Conservation (phyloP, 805 yeast genomes). For the Maudiozyma serrabonitensis region DNA sequence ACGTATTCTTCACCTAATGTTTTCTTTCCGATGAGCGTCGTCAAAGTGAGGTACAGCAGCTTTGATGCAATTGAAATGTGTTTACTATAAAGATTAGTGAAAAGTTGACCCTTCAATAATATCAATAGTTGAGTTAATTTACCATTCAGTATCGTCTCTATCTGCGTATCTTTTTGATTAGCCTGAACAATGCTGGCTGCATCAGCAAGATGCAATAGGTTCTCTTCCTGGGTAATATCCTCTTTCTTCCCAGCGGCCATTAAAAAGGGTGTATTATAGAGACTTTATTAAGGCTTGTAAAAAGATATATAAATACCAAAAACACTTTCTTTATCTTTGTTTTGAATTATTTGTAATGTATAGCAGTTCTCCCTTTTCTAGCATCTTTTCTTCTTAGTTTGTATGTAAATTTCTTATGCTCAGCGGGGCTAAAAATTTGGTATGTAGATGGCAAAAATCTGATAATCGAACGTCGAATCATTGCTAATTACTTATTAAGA, state of each 20-base stretch:
- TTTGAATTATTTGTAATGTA: no score
- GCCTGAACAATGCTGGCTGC: slow-evolving; percentile 89
- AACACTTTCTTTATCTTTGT: no score
- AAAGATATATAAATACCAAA: no score
- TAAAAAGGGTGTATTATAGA: no score
- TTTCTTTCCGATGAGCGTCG: slow-evolving; percentile 66
- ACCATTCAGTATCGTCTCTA: slow-evolving; percentile 44
- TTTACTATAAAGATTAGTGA: slow-evolving; percentile 51
- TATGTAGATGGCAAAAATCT: no score
- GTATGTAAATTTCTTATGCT: no score
- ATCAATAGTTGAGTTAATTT: slow-evolving; percentile 50
- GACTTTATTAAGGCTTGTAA: no score
- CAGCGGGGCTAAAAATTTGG: no score
- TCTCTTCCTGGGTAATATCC: background rate
- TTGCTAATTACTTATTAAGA: no score
- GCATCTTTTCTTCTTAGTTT: no score
- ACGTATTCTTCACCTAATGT: slow-evolving; percentile 94
- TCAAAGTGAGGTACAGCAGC: slow-evolving; percentile 55
- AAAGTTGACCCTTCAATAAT: slow-evolving; percentile 49
- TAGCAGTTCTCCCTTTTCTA: no score
- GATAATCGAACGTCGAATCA: no score
- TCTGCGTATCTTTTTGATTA: slow-evolving; percentile 78
- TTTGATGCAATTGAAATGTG: slow-evolving; percentile 52
- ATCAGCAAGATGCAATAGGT: slow-evolving; percentile 55
- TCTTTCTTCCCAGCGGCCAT: background rate